Evolutionary conservation across 2,329 filamentous ascomycete species (phyloP).

Genomic region (Fusarium torulosum): DNA sequence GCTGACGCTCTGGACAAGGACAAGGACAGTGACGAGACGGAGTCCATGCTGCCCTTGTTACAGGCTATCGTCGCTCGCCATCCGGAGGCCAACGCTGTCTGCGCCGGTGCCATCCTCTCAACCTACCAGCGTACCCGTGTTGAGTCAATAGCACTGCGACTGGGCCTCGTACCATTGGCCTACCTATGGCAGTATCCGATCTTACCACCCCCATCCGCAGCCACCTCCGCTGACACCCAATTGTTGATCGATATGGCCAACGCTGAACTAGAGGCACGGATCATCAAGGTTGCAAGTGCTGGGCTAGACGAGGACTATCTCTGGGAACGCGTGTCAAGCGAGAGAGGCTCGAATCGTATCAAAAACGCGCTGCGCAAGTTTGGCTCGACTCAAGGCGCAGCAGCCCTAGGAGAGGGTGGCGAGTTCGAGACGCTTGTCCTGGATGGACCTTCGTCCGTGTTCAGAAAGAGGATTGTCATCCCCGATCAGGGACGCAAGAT

Average conservation of each 20-base stretch:
- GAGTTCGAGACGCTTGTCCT: constrained; percentile 96
- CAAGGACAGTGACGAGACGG: constrained; percentile 80
- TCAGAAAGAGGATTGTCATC: constrained; percentile 77
- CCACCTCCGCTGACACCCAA: constrained; percentile 60
- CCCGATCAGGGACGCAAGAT: constrained; percentile 64
- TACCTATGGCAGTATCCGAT: constrained; percentile 93
- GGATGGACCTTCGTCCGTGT: constrained; percentile 79
- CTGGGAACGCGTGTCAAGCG: constrained; percentile 81
- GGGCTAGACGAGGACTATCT: constrained; percentile 85
- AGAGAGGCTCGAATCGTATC: constrained; percentile 60
- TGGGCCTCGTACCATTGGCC: constrained; percentile 85
- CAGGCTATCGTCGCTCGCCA: constrained; percentile 73
- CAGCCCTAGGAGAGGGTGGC: constrained; percentile 86
- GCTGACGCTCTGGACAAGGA: constrained; percentile 33
- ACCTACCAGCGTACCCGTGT: constrained; percentile 97
- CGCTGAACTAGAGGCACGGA: constrained; percentile 84
- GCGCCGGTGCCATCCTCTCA: constrained; percentile 90
- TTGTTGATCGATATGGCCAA: constrained; percentile 85
- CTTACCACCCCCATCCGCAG: constrained; percentile 65
- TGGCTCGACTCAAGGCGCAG: constrained; percentile 74
- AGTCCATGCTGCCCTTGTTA: constrained; percentile 85
- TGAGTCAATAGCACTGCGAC: constrained; percentile 86
- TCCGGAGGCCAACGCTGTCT: constrained; percentile 86
- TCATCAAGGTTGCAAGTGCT: constrained; percentile 94
- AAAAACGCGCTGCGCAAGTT: constrained; percentile 73